Evolutionary conservation across 257 asterid species (phyloP).

Genomic region (Nicotiana tomentosiformis): DNA sequence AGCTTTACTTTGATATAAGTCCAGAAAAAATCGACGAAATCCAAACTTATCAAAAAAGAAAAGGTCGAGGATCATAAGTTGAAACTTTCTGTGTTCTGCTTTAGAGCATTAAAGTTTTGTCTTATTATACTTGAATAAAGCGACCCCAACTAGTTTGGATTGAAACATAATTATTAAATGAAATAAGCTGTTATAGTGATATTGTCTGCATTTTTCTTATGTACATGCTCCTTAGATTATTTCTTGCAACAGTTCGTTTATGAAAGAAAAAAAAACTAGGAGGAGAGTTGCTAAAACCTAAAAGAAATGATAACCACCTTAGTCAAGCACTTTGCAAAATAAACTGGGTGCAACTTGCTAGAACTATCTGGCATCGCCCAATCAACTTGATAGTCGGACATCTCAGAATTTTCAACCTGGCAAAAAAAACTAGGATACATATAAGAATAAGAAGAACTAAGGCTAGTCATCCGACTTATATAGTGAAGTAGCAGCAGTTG

Average conservation of each 20-base stretch:
- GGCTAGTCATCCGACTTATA: neutral
- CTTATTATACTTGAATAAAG: neutral
- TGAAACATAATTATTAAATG: neutral
- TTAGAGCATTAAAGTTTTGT: neutral
- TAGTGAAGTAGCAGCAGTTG: neutral
- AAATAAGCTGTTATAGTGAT: neutral
- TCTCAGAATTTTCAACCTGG: constrained; percentile 52
- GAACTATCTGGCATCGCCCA: constrained; percentile 61
- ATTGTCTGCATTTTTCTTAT: neutral
- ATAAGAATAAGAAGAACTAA: neutral
- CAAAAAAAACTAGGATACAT: neutral
- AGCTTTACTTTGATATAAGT: neutral
- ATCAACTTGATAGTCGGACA: constrained; percentile 28
- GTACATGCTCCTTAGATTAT: neutral
- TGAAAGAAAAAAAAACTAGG: neutral
- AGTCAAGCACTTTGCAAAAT: constrained; percentile 72
- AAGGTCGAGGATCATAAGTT: neutral
- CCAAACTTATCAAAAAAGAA: neutral
- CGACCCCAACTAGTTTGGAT: neutral
- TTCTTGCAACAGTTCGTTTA: neutral
- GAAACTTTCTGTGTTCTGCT: neutral
- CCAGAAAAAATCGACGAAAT: neutral
- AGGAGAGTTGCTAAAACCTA: constrained; percentile 12
- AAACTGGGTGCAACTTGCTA: constrained; percentile 55
- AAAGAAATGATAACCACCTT: constrained; percentile 39